phyloP scores from a whole-genome alignment of 768 basidiomycete genomes.

The Amanita fuliginea region DNA sequence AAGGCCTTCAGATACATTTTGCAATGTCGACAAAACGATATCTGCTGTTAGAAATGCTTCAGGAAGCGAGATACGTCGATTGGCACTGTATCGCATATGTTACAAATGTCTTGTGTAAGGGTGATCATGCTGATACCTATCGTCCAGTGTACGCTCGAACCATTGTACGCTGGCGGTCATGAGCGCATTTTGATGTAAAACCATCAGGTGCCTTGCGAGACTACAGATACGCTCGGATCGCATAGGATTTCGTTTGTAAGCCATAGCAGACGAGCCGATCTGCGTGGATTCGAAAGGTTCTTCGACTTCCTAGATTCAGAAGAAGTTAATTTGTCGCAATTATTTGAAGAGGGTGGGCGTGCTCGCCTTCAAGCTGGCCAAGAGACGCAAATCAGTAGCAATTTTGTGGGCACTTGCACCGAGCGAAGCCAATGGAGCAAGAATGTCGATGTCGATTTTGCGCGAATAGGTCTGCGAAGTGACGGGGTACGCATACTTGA shows the following conservation, averaged over 20 bases:
- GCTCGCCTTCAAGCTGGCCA: constrained; percentile 83
- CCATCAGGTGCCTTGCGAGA: constrained; percentile 92
- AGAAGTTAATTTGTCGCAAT: neutral
- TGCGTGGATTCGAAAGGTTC: constrained; percentile 99
- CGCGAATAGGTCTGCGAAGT: constrained; percentile 98
- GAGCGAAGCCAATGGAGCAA: constrained; percentile 80
- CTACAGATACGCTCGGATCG: constrained; percentile 96
- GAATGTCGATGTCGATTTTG: constrained; percentile 92
- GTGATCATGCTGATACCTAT: constrained; percentile 47
- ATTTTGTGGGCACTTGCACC: constrained; percentile 98
- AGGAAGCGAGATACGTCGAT: constrained; percentile 91
- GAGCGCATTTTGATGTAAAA: constrained; percentile 89
- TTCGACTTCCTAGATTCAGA: constrained; percentile 67
- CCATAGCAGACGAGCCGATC: constrained; percentile 96
- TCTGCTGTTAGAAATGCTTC: constrained; percentile 97
- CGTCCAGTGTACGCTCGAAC: constrained; percentile 97
- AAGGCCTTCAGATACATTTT: constrained; percentile 96
- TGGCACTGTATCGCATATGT: constrained; percentile 50
- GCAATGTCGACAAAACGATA: constrained; percentile 89
- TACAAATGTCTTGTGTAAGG: neutral
- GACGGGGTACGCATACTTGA: constrained; percentile 92
- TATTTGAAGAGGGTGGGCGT: neutral
- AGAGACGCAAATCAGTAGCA: constrained; percentile 85
- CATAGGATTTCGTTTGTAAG: constrained; percentile 99
- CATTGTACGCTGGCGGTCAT: constrained; percentile 95